Percentiles rank a stretch among this genome's conserved stretches.
These are phyloP conservation scores for Monilinia fructigena DNA, from an alignment of 2,329 filamentous ascomycete species.

Conservation along the genomic window DNA sequence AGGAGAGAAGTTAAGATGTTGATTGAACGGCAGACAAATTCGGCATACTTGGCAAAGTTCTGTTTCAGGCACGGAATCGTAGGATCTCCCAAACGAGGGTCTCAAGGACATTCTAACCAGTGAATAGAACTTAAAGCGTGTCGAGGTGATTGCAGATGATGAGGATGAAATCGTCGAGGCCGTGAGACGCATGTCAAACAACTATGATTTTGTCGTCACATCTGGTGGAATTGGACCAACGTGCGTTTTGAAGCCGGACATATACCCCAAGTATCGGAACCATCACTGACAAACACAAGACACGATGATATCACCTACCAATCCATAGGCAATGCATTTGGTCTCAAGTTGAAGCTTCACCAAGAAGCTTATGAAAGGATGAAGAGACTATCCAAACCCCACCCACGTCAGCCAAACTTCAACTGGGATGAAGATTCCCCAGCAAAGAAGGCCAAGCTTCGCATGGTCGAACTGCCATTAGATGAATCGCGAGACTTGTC, in stretches of 20 bases:
- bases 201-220: conserved; percentile 93
- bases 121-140: conserved; percentile 66
- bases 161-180: conserved; percentile 85
- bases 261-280: neutral
- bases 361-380: conserved; percentile 75
- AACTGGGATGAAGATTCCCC: conserved; percentile 82
- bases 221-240: conserved; percentile 95
- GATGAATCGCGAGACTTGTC: conserved; percentile 64
- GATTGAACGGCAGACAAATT: conserved; percentile 55
- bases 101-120: conserved; percentile 50
- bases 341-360: conserved; percentile 73
- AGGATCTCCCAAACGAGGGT: conserved; percentile 54
- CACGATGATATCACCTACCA: conserved; percentile 98
- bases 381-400: conserved; percentile 74
- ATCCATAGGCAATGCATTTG: conserved; percentile 88
- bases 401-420: conserved; percentile 71
- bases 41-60: conserved; percentile 62
- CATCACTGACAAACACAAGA: conserved; percentile 45
- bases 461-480: conserved; percentile 86
- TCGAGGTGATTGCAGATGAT: conserved; percentile 93
- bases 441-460: conserved; percentile 73
- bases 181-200: conserved; percentile 78
- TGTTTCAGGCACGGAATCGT: conserved; percentile 63
- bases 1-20: conserved; percentile 23
- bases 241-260: conserved; percentile 44